These are phyloP conservation scores for Melaleuca quinquenervia DNA, from an alignment of 345 rosid species.

Conservation along the genomic window DNA sequence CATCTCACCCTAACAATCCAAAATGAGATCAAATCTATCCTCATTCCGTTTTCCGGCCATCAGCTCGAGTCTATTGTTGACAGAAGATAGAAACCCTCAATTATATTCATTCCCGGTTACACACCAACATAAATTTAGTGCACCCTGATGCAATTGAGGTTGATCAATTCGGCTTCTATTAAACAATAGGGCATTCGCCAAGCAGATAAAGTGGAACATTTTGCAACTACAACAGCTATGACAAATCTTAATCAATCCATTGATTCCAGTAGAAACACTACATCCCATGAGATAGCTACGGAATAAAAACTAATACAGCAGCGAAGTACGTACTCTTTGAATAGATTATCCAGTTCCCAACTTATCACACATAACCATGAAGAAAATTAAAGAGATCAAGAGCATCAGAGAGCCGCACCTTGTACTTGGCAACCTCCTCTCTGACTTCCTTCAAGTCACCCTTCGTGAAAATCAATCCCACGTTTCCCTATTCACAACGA, in stretches of 20 bases:
- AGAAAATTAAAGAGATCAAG: neutral
- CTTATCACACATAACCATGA: neutral
- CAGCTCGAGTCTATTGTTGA: neutral
- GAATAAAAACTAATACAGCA: neutral
- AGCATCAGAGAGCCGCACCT: slow-evolving; percentile 27
- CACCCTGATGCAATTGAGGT: neutral
- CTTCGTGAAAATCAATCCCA: slow-evolving; percentile 90
- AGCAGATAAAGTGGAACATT: neutral
- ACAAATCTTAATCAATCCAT: neutral
- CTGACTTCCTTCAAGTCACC: slow-evolving; percentile 98
- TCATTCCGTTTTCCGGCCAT: neutral
- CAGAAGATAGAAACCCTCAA: neutral
- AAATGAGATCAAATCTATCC: neutral
- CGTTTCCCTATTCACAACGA: slow-evolving; percentile 51
- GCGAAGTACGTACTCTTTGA: neutral
- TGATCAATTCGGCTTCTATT: neutral
- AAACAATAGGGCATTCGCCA: neutral
- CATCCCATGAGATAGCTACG: neutral
- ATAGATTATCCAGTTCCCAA: neutral
- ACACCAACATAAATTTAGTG: neutral
- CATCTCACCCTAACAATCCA: neutral
- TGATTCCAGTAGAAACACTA: neutral
- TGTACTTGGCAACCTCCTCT: slow-evolving; percentile 89
- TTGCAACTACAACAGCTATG: neutral
- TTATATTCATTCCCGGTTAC: neutral